These are phyloP conservation scores for Nicotiana undulata DNA, from an alignment of 257 asterid species.

Conservation along the genomic window DNA sequence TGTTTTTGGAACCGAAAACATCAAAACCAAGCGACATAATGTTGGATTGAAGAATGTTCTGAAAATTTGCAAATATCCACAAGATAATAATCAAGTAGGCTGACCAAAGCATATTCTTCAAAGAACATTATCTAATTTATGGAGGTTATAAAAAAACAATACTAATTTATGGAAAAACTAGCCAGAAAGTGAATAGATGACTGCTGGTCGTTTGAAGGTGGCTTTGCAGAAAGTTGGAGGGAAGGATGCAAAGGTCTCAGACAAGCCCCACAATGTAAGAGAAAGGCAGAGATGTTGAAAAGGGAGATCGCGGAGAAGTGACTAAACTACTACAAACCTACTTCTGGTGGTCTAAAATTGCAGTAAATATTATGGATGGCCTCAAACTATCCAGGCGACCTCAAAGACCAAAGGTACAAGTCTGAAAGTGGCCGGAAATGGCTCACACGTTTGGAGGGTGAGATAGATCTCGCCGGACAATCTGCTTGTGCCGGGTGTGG, in stretches of 20 bases:
- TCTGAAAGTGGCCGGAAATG: background rate
- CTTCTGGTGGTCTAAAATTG: background rate
- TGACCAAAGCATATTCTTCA: background rate
- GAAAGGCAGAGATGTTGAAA: background rate
- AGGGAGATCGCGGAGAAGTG: background rate
- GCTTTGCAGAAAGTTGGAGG: background rate
- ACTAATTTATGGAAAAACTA: background rate
- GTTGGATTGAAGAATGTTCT: background rate
- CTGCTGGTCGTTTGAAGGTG: background rate
- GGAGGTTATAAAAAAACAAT: background rate
- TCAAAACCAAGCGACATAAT: background rate
- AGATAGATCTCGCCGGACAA: background rate
- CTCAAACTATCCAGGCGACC: background rate
- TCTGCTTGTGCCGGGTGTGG: background rate
- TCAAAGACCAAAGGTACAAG: background rate
- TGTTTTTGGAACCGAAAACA: background rate
- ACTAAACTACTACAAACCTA: background rate
- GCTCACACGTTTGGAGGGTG: background rate
- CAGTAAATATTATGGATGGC: background rate
- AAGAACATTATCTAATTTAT: background rate
- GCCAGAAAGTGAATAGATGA: background rate
- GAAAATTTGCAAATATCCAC: background rate
- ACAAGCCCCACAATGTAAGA: background rate
- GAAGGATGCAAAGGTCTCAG: background rate
- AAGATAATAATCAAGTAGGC: background rate